Percentiles rank a stretch among this genome's conserved stretches.
Conservation (phyloP, 208 protist species). For the Acanthamoeba healyi region DNA sequence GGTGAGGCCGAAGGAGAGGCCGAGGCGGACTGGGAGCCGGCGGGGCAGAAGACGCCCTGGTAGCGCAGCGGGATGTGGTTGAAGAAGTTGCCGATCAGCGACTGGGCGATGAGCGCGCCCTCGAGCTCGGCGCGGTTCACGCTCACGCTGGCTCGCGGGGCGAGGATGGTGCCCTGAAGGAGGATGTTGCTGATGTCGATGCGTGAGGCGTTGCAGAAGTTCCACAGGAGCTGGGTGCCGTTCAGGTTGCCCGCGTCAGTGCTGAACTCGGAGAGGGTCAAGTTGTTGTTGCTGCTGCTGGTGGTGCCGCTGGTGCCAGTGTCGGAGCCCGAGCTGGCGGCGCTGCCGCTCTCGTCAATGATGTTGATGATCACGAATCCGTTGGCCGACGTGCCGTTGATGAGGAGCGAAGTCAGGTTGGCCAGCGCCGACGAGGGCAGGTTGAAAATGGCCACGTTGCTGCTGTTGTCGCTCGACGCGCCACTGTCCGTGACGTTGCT, state of each 20-base stretch:
- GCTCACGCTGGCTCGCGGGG: background rate
- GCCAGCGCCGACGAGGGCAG: background rate
- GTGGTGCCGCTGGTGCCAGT: background rate
- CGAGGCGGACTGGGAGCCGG: background rate
- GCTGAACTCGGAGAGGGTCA: background rate
- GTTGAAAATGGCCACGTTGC: constrained; percentile 15
- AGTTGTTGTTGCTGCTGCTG: background rate
- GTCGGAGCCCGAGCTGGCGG: background rate
- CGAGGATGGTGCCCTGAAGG: background rate
- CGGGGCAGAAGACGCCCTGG: constrained; percentile 9
- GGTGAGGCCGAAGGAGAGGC: too few species aligned
- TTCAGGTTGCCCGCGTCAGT: background rate
- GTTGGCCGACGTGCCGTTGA: background rate
- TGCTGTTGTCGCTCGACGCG: background rate
- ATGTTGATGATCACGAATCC: constrained; percentile 1
- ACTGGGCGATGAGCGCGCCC: constrained; percentile 8
- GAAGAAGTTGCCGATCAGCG: background rate
- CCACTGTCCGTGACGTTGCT: background rate
- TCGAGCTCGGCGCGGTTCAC: background rate
- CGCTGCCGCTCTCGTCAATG: too few species aligned
- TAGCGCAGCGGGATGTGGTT: constrained; percentile 12
- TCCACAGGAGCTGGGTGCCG: background rate
- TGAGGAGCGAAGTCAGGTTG: background rate
- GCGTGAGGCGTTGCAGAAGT: background rate
- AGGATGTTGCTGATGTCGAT: background rate